Base-by-base conservation (phyloP, 305 asterid species). In the Ilex paraguariensis region DNA sequence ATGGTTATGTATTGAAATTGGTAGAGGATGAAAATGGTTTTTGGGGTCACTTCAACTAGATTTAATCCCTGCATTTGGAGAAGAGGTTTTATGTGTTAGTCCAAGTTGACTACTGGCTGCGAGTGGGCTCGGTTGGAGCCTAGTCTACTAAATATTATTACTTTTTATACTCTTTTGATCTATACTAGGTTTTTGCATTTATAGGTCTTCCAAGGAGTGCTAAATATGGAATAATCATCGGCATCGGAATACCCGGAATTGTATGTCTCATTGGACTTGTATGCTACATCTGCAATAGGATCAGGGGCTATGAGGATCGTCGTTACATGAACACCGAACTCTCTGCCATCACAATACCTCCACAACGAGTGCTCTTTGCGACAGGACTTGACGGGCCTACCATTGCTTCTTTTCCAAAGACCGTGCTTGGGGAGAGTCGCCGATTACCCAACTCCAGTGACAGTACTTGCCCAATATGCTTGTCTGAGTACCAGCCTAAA, bases 351-450 rank as follows among this genome's bases (percentile, higher is more conserved):
- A 65, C 63, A 8, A 36, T 36, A 36, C 42, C 42, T 36, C 0
- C 58, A 46, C 50, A 15, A 15, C 9, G 57, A n/a, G 28, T 69
- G 6, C 17, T 55, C 30, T 14, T 57, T 0, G 52, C 50, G 31
- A n/a, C 68, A 13, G 79, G 82, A 17, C 78, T 77, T 10, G 77
- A 69, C 16, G 42, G 10, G 3, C 63, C 60, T 6, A 81, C 71
- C 21, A 70, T 61, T 15, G 90, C 83, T 58, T 83, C 96, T 1
- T 84, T 78, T 55, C 96, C 98, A 0, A 83, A 73, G 60, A 85
- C 75, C 0, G 85, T 84, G 61, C 68, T 88, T 0, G 98, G 98
- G 30, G 95, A 81, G 53, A 91, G 95, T 42, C 60, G 81, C 0
- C 82, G 89, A 31, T 79, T 87, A 2, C 97, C 95, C 0, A 66